These are phyloP conservation scores for Penicillium cosmopolitanum DNA, from an alignment of 495 filamentous ascomycete species.

Conservation along the genomic window DNA sequence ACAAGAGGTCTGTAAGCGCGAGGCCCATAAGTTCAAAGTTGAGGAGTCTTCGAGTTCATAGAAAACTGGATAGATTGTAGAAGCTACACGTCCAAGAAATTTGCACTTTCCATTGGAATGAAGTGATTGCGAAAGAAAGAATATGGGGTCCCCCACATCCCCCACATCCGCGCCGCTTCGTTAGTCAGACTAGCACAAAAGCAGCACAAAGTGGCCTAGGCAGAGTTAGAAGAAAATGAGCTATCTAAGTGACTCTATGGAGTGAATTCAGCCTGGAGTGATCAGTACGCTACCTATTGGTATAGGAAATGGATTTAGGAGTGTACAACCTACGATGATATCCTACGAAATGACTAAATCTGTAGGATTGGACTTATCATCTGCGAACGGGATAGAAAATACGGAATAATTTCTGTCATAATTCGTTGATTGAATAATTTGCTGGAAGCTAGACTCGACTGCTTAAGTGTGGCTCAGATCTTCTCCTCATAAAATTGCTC, in stretches of 20 bases:
- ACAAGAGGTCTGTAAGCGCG: background rate
- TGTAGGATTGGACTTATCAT: background rate
- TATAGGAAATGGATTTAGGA: too few relatives aligned
- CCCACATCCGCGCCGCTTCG: slow-evolving; percentile 12
- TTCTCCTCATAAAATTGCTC: slow-evolving; percentile 75
- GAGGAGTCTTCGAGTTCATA: too few relatives aligned
- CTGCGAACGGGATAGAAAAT: background rate
- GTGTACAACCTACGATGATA: too few relatives aligned
- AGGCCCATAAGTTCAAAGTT: too few relatives aligned
- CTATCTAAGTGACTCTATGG: too few relatives aligned
- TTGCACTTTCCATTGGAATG: background rate
- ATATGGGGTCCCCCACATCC: slow-evolving; percentile 1
- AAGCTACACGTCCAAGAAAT: too few relatives aligned
- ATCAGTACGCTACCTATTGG: too few relatives aligned
- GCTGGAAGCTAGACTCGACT: background rate
- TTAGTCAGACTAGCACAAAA: slow-evolving; percentile 2
- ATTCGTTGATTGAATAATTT: slow-evolving; percentile 20
- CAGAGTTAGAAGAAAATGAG: background rate
- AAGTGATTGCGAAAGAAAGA: background rate
- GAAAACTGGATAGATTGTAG: too few relatives aligned
- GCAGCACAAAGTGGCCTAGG: background rate
- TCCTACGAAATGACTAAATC: background rate
- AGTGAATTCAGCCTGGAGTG: too few relatives aligned
- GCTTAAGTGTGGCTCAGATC: slow-evolving; percentile 8
- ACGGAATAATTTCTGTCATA: slow-evolving; percentile 7